Base-by-base conservation (phyloP, 2,329 filamentous ascomycete species). In the Pestalotiopsis sp. region DNA sequence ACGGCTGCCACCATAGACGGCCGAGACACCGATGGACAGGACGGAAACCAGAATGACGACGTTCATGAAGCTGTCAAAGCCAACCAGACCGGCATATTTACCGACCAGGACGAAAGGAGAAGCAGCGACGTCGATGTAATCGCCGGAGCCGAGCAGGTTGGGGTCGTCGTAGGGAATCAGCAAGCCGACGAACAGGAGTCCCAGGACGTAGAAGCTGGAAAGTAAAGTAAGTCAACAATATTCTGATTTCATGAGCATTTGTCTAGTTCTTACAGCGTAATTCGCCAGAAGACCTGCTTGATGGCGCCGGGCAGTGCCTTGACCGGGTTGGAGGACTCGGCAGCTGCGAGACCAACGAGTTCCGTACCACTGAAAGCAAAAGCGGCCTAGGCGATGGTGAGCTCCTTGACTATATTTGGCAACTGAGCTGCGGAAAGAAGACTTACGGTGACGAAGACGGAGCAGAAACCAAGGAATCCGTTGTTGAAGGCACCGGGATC, bases 281-380 rank as follows among this genome's bases (percentile, higher is more conserved):
- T 87, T 72, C 86, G 84, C 85, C 86, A 88, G 69, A 88, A 88
- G 40, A 88, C 93, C 77, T 97, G 94, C 82, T 96, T 97, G 75
- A 95, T 91, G 4, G 94, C 94, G 1, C 89, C 90, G 0, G 94
- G 94, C 1, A 97, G 86, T 0, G 91, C 88, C 76, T 92, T 90
- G 68, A 89, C 86, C 0, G 92, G 92, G 75, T 93, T 93, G 11
- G 82, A 80, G 0, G 91, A 89, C 79, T 94, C 92, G 6, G 91
- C 91, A 0, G 91, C 91, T 3, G 91, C 91, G 2, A 94, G 85
- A 73, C 91, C 92, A n/a, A 93, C 91, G 2, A 93, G 83, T 76
- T 93, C 92, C 0, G 91, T 93, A 14, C 91, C 92, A 17, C 89
- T 88, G 76, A 93, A 94, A 25, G 91, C 83, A 75, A 93, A 93